These are phyloP conservation scores for Platanthera guangdongensis DNA, from an alignment of 106 monocot species.

Conservation along the genomic window DNA sequence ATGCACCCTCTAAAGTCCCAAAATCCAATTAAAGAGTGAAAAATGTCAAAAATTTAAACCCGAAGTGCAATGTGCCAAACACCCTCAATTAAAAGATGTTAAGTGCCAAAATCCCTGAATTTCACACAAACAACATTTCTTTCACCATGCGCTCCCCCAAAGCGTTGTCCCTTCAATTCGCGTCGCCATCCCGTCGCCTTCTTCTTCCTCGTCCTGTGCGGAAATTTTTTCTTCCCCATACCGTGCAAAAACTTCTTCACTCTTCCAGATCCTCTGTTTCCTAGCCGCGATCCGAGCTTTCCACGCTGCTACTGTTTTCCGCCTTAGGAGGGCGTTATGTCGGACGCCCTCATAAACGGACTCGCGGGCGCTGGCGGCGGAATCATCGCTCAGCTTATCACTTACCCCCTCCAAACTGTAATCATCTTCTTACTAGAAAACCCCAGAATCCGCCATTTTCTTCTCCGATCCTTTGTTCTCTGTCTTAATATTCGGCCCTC, in stretches of 20 bases:
- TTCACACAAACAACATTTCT: too few species aligned
- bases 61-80: too few species aligned
- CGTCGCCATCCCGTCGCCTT: background rate
- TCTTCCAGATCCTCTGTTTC: background rate
- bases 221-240: background rate
- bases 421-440: background rate
- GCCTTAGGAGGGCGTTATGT: slow-evolving; percentile 17
- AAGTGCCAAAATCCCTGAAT: too few species aligned
- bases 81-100: too few species aligned
- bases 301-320: background rate
- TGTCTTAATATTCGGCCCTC: background rate
- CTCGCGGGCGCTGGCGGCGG: slow-evolving; percentile 88
- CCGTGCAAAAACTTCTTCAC: background rate
- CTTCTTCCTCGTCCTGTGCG: background rate
- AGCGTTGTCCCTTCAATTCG: too few species aligned
- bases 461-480: background rate
- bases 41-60: too few species aligned
- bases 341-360: slow-evolving; percentile 91
- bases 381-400: slow-evolving; percentile 88
- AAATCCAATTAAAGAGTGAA: too few species aligned
- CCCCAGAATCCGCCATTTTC: background rate
- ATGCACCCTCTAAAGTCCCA: too few species aligned
- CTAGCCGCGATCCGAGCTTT: background rate
- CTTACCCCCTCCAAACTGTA: slow-evolving; percentile 94
- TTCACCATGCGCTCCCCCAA: too few species aligned